Conservation (phyloP, 257 asterid genomes). For the Solanum rostratum region DNA sequence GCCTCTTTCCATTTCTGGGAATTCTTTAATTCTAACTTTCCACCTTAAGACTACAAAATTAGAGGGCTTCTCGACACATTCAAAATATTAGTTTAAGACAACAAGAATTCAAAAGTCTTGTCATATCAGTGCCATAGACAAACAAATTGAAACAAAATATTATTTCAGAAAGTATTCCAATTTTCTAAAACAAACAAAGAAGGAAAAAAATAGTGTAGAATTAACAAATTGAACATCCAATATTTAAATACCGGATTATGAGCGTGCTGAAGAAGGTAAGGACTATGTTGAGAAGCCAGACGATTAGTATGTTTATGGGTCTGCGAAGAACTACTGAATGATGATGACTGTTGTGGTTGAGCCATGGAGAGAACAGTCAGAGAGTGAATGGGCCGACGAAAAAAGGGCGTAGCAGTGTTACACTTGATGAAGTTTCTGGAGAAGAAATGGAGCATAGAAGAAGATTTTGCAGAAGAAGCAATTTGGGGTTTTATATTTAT, state of each 20-base stretch:
- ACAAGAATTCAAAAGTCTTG: too few relatives aligned
- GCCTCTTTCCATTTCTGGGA: too few relatives aligned
- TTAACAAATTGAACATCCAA: background rate
- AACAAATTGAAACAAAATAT: too few relatives aligned
- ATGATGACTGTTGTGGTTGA: conserved; percentile 12
- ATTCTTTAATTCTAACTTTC: too few relatives aligned
- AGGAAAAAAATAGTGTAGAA: background rate
- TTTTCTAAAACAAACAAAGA: too few relatives aligned
- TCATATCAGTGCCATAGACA: too few relatives aligned
- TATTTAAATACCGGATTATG: conserved; percentile 62
- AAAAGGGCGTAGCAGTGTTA: background rate
- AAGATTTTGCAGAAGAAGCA: background rate
- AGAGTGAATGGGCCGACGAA: conserved; percentile 18
- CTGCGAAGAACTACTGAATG: conserved; percentile 8
- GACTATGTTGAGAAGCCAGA: conserved; percentile 82
- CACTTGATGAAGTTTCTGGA: background rate
- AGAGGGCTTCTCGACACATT: too few relatives aligned
- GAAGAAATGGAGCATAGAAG: conserved; percentile 27
- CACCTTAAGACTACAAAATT: too few relatives aligned
- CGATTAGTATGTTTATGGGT: conserved; percentile 51
- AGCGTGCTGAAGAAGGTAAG: conserved; percentile 93
- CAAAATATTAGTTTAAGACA: too few relatives aligned
- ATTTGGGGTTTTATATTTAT: background rate
- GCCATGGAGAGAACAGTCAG: conserved; percentile 42
- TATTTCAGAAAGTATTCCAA: too few relatives aligned